A percentile compares a stretch with the other conserved stretches of the same genome.
These are phyloP conservation scores for Fusarium sp. DNA, from an alignment of 2,329 filamentous ascomycete genomes.

Conservation along the genomic window DNA sequence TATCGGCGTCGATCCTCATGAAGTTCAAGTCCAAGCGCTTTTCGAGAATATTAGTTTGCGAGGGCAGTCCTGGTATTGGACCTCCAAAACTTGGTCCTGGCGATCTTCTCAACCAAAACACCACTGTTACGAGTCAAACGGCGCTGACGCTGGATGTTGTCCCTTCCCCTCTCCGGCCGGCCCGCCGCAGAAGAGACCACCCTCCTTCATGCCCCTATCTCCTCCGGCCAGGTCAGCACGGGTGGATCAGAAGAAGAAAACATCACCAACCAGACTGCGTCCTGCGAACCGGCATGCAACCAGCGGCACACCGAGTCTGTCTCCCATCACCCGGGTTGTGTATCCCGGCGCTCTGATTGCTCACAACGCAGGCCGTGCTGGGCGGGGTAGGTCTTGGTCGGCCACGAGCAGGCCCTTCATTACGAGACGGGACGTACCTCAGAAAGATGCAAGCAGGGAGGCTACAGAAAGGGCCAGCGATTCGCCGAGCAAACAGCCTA, in stretches of 20 bases:
- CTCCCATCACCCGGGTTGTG: conserved; percentile 28
- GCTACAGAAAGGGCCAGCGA: conserved; percentile 36
- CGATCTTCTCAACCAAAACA: conserved; percentile 14
- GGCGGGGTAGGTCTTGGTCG: conserved; percentile 29
- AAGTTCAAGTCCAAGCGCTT: conserved; percentile 27
- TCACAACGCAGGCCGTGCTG: conserved; percentile 16
- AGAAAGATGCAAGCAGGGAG: conserved; percentile 17
- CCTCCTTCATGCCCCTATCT: conserved; percentile 24
- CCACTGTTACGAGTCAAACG: conserved; percentile 28
- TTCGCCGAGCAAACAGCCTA: conserved; percentile 28
- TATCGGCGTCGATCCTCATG: conserved; percentile 38
- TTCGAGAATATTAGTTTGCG: conserved; percentile 18
- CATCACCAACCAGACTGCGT: conserved; percentile 39
- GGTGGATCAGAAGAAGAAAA: conserved; percentile 38
- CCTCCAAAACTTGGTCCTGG: conserved; percentile 19
- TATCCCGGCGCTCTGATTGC: conserved; percentile 37
- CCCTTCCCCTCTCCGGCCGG: conserved; percentile 23
- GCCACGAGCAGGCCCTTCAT: conserved; percentile 19
- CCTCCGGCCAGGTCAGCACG: conserved; percentile 38
- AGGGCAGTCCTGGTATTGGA: conserved; percentile 26
- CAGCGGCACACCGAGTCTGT: conserved; percentile 42
- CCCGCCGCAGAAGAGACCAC: conserved; percentile 32
- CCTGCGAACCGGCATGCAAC: conserved; percentile 39
- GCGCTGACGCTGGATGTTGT: neutral
- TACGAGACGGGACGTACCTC: conserved; percentile 17